These are phyloP conservation scores for Deinandra increscens DNA, from an alignment of 129 eudicot genomes.

Conservation along the genomic window DNA sequence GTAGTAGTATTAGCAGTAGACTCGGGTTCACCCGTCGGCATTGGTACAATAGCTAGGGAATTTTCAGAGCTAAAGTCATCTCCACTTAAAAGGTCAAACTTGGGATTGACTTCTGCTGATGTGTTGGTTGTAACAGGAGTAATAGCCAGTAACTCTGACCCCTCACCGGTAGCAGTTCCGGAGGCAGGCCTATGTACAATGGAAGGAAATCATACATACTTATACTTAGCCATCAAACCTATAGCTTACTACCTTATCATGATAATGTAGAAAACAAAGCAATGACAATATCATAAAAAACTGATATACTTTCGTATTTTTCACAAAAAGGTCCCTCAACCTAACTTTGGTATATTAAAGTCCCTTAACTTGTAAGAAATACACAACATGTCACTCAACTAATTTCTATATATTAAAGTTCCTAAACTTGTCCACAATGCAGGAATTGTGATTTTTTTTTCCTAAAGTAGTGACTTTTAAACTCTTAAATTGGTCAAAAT, in stretches of 20 bases:
- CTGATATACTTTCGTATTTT: too few relatives aligned
- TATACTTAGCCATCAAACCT: constrained; percentile 9
- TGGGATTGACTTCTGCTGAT: constrained; percentile 39
- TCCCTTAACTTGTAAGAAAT: too few relatives aligned
- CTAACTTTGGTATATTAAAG: too few relatives aligned
- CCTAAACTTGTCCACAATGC: too few relatives aligned
- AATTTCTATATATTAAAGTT: too few relatives aligned
- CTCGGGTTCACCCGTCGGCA: constrained; percentile 58
- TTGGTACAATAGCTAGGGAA: constrained; percentile 73
- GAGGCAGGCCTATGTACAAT: constrained; percentile 52
- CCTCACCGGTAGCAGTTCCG: constrained; percentile 31
- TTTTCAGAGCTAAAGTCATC: constrained; percentile 65
- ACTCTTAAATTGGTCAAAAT: too few relatives aligned
- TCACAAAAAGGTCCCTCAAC: too few relatives aligned
- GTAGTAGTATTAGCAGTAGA: constrained; percentile 39
- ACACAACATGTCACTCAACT: too few relatives aligned
- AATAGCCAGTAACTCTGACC: constrained; percentile 42
- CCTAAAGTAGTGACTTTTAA: too few relatives aligned
- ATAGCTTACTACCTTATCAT: neutral
- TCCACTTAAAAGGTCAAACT: constrained; percentile 84
- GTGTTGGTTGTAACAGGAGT: constrained; percentile 42
- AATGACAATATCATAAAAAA: too few relatives aligned
- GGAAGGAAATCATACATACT: neutral
- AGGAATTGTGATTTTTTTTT: too few relatives aligned
- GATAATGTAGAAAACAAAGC: neutral